phyloP scores from a whole-genome alignment of 2,329 filamentous ascomycete genomes.

The Didymosphaeria variabile region DNA sequence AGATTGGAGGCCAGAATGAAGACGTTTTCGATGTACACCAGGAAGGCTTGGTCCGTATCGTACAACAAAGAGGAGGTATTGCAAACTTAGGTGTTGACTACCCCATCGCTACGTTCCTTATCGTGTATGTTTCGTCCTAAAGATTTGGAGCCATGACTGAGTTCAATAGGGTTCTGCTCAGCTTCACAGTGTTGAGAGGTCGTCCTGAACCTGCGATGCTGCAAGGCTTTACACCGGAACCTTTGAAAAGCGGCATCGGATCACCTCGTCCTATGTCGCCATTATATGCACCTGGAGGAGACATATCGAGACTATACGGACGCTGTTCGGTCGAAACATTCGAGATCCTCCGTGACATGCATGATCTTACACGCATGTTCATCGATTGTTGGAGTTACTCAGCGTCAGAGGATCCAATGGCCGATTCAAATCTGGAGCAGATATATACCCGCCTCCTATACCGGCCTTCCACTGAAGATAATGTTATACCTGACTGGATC shows the following conservation, averaged over 20 bases:
- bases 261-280: conserved; percentile 31
- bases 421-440: conserved; percentile 36
- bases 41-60: conserved; percentile 37
- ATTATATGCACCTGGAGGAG: conserved; percentile 29
- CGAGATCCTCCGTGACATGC: conserved; percentile 39
- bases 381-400: conserved; percentile 29
- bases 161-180: conserved; percentile 33
- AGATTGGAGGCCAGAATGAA: conserved; percentile 40
- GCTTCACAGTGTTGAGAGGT: conserved; percentile 34
- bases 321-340: conserved; percentile 32
- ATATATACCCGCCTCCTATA: conserved; percentile 34
- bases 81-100: conserved; percentile 26
- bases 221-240: conserved; percentile 25
- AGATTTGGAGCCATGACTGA: not conserved
- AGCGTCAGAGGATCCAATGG: conserved; percentile 23
- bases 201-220: conserved; percentile 30
- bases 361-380: conserved; percentile 33
- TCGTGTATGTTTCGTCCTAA: conserved; percentile 33
- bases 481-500: conserved; percentile 35
- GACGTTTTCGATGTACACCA: conserved; percentile 42
- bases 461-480: conserved; percentile 23
- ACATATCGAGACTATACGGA: conserved; percentile 26
- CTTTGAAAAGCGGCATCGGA: conserved; percentile 11
- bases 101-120: conserved; percentile 35
- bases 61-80: conserved; percentile 37